Base-by-base conservation (phyloP, 805 yeast species). In the Brettanomyces sp. region DNA sequence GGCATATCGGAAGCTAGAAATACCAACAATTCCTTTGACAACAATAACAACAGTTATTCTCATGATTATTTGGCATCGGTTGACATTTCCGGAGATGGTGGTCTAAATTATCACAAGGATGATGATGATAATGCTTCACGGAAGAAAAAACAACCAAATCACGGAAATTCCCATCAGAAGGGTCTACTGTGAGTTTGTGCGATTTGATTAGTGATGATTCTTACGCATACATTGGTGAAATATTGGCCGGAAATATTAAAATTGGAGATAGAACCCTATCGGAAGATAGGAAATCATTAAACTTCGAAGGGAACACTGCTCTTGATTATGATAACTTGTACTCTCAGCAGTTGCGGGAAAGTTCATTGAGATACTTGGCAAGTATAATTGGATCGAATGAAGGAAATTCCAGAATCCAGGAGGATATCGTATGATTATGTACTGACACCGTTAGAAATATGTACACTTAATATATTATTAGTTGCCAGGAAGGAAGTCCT, bases 141-240 rank as follows among this genome's bases (percentile, higher is more conserved):
- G 18, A 18, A 18, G 18, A 18, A 18, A 18, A 18, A 18, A 18
- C 18, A 18, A 18, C 18, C 32, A 28, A 28, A 28, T 28, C 32
- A 28, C 32, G 18, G 18, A 18, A 18, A 18, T 18, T 18, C 18
- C 18, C 18, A 32, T 51, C 59, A 12, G 42, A 39, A 18, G 42
- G 50, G 7, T 55, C 63, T 2, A n/a, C 51, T 22, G 39, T 43
- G 5, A 43, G 40, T 13, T 43, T 47, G 35, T 43, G 49, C 6
- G 54, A 53, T 5, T 43, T 58, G 7, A 28, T 51, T 12, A 44
- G 47, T 11, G 75, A 69, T 47, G 66, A 65, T 9, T 74, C 79
- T 0, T 74, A 65, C 52, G 65, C 66, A 0, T 75, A 74, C 47
- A 56, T 75, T 23, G 76, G 72, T 2, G 62, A 61, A 3, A 47